phyloP scores from a whole-genome alignment of 2,329 filamentous ascomycete species.

The Cadophora malorum region DNA sequence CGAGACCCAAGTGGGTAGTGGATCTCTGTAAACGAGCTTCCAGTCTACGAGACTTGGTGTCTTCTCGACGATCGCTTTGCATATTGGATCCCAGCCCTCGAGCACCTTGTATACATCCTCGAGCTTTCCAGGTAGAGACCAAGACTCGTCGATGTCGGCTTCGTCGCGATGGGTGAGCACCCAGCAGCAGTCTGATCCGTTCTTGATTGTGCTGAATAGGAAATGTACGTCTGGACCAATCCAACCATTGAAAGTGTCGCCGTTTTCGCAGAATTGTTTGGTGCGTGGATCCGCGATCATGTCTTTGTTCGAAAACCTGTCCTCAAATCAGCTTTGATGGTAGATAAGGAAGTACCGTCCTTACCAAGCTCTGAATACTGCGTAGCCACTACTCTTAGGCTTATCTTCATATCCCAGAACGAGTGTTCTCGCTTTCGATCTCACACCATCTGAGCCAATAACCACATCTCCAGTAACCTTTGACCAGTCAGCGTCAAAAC shows the following conservation, averaged over 20 bases:
- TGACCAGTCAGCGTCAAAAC: conserved; percentile 26
- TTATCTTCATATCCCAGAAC: conserved; percentile 59
- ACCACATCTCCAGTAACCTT: conserved; percentile 53
- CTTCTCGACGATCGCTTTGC: conserved; percentile 34
- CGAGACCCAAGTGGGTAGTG: conserved; percentile 43
- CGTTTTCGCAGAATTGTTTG: conserved; percentile 32
- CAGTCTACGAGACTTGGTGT: conserved; percentile 42
- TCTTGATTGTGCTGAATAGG: conserved; percentile 58
- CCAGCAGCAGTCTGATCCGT: conserved; percentile 60
- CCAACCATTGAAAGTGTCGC: conserved; percentile 38
- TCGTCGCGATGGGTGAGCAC: conserved; percentile 56
- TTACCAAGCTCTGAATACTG: conserved; percentile 58
- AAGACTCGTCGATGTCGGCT: conserved; percentile 54
- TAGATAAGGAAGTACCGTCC: not conserved
- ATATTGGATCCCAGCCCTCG: conserved; percentile 39
- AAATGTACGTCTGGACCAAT: conserved; percentile 55
- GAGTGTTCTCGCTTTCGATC: conserved; percentile 57
- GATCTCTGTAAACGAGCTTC: conserved; percentile 44
- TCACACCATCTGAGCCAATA: conserved; percentile 61
- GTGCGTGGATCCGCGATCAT: conserved; percentile 45
- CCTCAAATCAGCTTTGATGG: not conserved
- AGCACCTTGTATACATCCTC: conserved; percentile 38
- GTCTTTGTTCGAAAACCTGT: conserved; percentile 53
- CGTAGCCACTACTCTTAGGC: conserved; percentile 57
- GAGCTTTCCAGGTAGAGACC: conserved; percentile 43